These are phyloP conservation scores for Apiotrichum porosum DNA, from an alignment of 1,284 basidiomycete species.

Conservation along the genomic window DNA sequence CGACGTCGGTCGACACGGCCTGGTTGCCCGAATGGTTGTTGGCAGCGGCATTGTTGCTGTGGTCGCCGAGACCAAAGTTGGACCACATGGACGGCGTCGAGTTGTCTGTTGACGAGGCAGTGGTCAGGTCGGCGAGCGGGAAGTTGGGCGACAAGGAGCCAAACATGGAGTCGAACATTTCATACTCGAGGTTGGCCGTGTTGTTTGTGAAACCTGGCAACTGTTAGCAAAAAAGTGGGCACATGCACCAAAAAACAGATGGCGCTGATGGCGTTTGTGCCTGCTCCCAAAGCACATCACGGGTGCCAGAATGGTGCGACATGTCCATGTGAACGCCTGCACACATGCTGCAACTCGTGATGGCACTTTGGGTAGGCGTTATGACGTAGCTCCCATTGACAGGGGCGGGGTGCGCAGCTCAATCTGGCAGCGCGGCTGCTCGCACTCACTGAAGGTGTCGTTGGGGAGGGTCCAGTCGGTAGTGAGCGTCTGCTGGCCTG, in stretches of 20 bases:
- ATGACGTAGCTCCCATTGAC: too few relatives aligned
- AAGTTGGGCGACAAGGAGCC: conserved; percentile 38
- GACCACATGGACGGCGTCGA: conserved; percentile 17
- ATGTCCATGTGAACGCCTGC: too few relatives aligned
- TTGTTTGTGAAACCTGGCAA: too few relatives aligned
- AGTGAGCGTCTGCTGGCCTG: neutral
- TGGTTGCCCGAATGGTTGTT: too few relatives aligned
- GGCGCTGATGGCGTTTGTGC: too few relatives aligned
- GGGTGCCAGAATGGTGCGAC: too few relatives aligned
- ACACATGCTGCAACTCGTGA: too few relatives aligned
- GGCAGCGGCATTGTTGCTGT: neutral
- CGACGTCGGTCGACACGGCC: neutral
- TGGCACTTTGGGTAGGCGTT: too few relatives aligned
- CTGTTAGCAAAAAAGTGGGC: too few relatives aligned
- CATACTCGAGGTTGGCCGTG: conserved; percentile 29
- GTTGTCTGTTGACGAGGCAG: conserved; percentile 11
- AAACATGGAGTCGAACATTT: conserved; percentile 46
- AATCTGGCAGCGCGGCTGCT: too few relatives aligned
- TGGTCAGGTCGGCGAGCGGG: conserved; percentile 16
- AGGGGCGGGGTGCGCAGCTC: too few relatives aligned
- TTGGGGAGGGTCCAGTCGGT: conserved; percentile 15
- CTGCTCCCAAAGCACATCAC: too few relatives aligned
- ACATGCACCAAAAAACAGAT: conserved; percentile 17
- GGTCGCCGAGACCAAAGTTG: conserved; percentile 14
- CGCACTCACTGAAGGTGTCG: conserved; percentile 18